phyloP scores from a whole-genome alignment of 2,329 filamentous ascomycete species.

The Plectosphaerella sp. region DNA sequence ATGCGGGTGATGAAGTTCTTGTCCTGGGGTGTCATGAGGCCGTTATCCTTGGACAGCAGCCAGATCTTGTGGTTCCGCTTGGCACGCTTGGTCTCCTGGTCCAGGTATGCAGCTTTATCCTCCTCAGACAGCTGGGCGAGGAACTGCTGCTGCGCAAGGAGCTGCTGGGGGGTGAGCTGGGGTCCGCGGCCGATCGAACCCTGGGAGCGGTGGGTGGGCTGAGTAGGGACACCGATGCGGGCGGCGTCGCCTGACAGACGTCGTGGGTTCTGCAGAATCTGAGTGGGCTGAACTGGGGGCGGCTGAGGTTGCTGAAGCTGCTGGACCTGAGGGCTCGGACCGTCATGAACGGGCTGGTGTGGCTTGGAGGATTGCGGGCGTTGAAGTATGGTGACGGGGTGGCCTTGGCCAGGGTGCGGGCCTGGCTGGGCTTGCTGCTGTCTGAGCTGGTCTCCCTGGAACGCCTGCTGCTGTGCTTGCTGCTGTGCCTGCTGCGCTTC shows the following conservation, averaged over 20 bases:
- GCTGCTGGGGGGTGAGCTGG: slow-evolving; percentile 52
- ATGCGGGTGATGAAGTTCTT: slow-evolving; percentile 99
- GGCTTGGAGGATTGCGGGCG: slow-evolving; percentile 40
- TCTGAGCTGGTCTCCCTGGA: slow-evolving; percentile 10
- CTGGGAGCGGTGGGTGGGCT: slow-evolving; percentile 41
- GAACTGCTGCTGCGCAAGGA: slow-evolving; percentile 14
- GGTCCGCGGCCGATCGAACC: slow-evolving; percentile 56
- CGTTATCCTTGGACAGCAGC: slow-evolving; percentile 87
- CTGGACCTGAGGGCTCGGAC: slow-evolving; percentile 25
- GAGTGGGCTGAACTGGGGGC: slow-evolving; percentile 55
- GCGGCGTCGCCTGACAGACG: slow-evolving; percentile 48
- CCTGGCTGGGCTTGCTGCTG: slow-evolving; percentile 24
- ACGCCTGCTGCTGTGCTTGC: slow-evolving; percentile 19
- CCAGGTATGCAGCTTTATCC: slow-evolving; percentile 76
- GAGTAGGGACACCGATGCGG: slow-evolving; percentile 23
- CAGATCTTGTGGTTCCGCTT: slow-evolving; percentile 99
- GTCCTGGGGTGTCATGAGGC: slow-evolving; percentile 97
- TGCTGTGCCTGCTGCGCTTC: slow-evolving; percentile 17
- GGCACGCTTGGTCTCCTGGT: slow-evolving; percentile 89
- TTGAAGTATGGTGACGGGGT: slow-evolving; percentile 52
- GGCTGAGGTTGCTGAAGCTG: slow-evolving; percentile 28
- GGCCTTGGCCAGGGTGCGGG: slow-evolving; percentile 33
- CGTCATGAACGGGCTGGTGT: slow-evolving; percentile 28
- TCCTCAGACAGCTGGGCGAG: slow-evolving; percentile 74
- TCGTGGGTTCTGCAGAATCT: slow-evolving; percentile 78